Conservation (phyloP, 352 stramenopile species). For the Elongisporangium anandrum region DNA sequence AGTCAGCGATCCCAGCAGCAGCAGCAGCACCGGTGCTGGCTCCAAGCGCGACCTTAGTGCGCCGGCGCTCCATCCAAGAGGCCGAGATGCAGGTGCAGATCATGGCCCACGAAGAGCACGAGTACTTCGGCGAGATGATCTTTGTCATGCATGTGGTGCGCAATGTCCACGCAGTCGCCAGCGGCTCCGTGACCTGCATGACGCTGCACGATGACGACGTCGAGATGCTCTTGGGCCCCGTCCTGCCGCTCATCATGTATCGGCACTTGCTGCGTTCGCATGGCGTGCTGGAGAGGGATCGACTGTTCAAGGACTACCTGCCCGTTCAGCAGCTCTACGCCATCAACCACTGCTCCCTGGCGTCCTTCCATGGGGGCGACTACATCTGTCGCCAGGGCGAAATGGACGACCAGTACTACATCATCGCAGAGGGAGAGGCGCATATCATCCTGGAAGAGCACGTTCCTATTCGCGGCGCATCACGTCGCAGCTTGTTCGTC, state of each 20-base stretch:
- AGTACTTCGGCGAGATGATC: slow-evolving; percentile 71
- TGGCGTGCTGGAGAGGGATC: slow-evolving; percentile 52
- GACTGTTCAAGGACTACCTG: slow-evolving; percentile 54
- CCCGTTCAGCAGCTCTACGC: slow-evolving; percentile 31
- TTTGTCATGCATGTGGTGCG: slow-evolving; percentile 25
- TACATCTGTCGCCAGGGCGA: slow-evolving; percentile 55
- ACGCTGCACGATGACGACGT: slow-evolving; percentile 36
- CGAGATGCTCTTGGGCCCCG: slow-evolving; percentile 28
- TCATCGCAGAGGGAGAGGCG: slow-evolving; percentile 57
- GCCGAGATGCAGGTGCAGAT: slow-evolving; percentile 54
- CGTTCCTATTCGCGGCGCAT: not conserved
- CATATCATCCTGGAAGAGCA: slow-evolving; percentile 47
- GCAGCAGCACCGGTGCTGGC: slow-evolving; percentile 5
- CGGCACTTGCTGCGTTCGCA: slow-evolving; percentile 49
- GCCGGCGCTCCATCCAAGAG: slow-evolving; percentile 33
- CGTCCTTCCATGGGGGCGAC: slow-evolving; percentile 36
- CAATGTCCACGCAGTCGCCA: slow-evolving; percentile 52
- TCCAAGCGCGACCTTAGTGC: slow-evolving; percentile 8
- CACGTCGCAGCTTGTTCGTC: slow-evolving; percentile 2
- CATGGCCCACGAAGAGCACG: slow-evolving; percentile 37
- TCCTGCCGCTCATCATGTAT: slow-evolving; percentile 59
- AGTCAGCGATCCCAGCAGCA: slow-evolving; percentile 4
- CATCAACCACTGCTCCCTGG: slow-evolving; percentile 44
- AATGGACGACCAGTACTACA: slow-evolving; percentile 56
- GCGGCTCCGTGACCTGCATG: slow-evolving; percentile 44